Evolutionary conservation across 306 rosid species (phyloP).

Genomic region (Casuarina glauca): DNA sequence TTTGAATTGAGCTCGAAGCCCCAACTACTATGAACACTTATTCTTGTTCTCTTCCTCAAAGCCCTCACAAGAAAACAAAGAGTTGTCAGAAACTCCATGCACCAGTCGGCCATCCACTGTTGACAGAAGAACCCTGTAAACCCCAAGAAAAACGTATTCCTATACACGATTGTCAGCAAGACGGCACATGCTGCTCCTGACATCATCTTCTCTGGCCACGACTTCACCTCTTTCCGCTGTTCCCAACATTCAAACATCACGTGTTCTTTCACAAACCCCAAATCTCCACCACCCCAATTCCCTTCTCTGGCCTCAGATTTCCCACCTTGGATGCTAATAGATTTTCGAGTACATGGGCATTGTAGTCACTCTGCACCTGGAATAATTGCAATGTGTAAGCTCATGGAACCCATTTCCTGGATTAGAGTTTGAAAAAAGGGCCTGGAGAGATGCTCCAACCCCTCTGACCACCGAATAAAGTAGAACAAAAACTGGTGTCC

Average conservation of each 20-base stretch:
- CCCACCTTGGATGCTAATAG: not conserved
- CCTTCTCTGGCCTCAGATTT: not conserved
- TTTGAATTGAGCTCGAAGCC: slow-evolving; percentile 24
- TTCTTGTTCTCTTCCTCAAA: slow-evolving; percentile 16
- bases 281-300: not conserved
- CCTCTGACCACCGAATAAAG: slow-evolving; percentile 46
- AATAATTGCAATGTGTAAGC: slow-evolving; percentile 16
- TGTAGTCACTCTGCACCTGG: slow-evolving; percentile 11
- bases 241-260: slow-evolving; percentile 73
- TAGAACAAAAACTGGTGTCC: slow-evolving; percentile 34
- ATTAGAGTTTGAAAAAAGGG: slow-evolving; percentile 13
- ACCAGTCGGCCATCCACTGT: slow-evolving; percentile 33
- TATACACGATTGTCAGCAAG: not conserved
- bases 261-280: slow-evolving; percentile 30
- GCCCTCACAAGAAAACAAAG: slow-evolving; percentile 18
- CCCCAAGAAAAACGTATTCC: slow-evolving; percentile 9
- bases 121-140: slow-evolving; percentile 19
- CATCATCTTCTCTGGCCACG: slow-evolving; percentile 72
- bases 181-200: slow-evolving; percentile 63
- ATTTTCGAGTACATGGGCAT: slow-evolving; percentile 8
- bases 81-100: slow-evolving; percentile 33
- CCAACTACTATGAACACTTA: slow-evolving; percentile 29
- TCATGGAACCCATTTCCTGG: slow-evolving; percentile 15
- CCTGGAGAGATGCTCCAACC: slow-evolving; percentile 38
- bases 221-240: slow-evolving; percentile 47